Conservation (phyloP, 164 flowering plant genomes). For the Hamamelis virginiana region DNA sequence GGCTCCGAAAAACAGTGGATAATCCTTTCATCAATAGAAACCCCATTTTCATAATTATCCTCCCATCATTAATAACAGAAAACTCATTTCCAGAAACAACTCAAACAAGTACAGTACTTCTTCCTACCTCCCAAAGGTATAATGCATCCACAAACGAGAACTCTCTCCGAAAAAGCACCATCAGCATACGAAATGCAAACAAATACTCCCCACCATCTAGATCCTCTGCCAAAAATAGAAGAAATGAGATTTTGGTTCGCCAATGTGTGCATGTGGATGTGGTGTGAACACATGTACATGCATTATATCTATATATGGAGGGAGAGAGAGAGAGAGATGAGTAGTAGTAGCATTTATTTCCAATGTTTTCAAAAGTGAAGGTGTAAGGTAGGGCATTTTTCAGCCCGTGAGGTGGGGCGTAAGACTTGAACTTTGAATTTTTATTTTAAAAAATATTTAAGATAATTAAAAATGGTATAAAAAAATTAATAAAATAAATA, state of each 20-base stretch:
- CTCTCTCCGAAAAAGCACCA: slow-evolving; percentile 92
- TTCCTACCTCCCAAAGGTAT: slow-evolving; percentile 91
- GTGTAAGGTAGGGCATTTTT: too few relatives aligned
- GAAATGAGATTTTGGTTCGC: not conserved
- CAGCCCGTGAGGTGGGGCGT: too few relatives aligned
- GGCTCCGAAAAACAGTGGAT: not conserved
- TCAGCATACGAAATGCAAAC: slow-evolving; percentile 91
- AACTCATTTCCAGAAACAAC: not conserved
- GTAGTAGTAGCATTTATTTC: too few relatives aligned
- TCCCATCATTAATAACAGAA: not conserved
- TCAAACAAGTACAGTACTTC: not conserved
- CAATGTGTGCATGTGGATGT: not conserved
- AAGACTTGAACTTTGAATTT: too few relatives aligned
- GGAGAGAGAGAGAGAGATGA: too few relatives aligned
- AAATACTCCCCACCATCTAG: slow-evolving; percentile 91
- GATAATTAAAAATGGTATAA: too few relatives aligned
- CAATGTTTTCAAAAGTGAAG: too few relatives aligned
- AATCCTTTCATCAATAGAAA: too few relatives aligned
- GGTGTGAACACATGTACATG: not conserved
- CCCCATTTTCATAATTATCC: too few relatives aligned
- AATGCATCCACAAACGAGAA: slow-evolving; percentile 81
- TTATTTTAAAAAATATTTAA: too few relatives aligned
- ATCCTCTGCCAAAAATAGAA: slow-evolving; percentile 54
- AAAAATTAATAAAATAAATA: too few relatives aligned
- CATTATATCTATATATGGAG: not conserved